phyloP scores from a whole-genome alignment of 352 stramenopile species.

The Peronospora tabacina region DNA sequence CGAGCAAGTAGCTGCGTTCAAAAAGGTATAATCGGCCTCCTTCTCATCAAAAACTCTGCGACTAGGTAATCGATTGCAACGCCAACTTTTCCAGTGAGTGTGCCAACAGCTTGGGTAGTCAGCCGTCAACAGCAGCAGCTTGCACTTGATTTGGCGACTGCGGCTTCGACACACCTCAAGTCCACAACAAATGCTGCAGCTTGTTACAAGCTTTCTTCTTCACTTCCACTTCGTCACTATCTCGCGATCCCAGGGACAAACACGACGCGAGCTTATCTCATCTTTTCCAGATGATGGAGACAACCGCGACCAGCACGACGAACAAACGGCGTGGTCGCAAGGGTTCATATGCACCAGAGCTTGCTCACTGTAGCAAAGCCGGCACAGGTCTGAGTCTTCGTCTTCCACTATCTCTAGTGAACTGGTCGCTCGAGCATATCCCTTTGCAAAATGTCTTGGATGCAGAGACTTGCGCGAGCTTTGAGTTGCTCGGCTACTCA shows the following conservation, averaged over 20 bases:
- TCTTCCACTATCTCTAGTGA: conserved; percentile 26
- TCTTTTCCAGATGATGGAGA: conserved; percentile 24
- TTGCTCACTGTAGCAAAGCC: conserved; percentile 38
- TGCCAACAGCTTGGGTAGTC: conserved; percentile 12
- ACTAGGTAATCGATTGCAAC: conserved; percentile 14
- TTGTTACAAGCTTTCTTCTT: conserved; percentile 6
- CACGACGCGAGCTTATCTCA: conserved; percentile 10
- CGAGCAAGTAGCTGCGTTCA: too few relatives aligned
- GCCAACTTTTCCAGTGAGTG: conserved; percentile 17
- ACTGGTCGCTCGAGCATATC: conserved; percentile 17
- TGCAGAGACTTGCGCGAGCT: conserved; percentile 8
- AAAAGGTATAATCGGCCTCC: background rate
- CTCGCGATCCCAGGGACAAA: conserved; percentile 64
- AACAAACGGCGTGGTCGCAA: conserved; percentile 45
- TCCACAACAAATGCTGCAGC: conserved; percentile 3
- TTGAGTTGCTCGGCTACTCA: conserved; percentile 9
- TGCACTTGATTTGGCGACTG: conserved; percentile 19
- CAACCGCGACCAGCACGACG: conserved; percentile 42
- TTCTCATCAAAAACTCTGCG: conserved; percentile 21
- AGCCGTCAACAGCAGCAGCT: conserved; percentile 24
- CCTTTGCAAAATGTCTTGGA: conserved; percentile 6
- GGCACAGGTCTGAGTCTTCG: conserved; percentile 26
- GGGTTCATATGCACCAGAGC: conserved; percentile 49
- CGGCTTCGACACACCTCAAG: conserved; percentile 4
- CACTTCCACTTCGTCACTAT: conserved; percentile 32